A percentile compares a stretch with the other conserved stretches of the same genome.
phyloP scores from a whole-genome alignment of 495 filamentous ascomycete genomes.

The Hypoxylon lenormandii region DNA sequence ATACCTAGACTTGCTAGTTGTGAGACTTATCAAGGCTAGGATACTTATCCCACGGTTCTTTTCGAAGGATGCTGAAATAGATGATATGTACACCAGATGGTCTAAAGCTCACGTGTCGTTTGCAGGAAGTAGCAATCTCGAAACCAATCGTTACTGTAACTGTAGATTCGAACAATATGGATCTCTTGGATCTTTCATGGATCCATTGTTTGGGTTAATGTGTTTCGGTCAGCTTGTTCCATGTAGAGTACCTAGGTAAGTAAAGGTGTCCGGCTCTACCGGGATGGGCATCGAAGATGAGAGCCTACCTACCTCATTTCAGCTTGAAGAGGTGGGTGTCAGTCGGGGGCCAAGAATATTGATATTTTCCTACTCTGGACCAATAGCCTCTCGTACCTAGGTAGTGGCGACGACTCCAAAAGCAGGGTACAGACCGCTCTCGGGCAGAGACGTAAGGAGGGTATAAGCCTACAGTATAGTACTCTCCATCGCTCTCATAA shows the following conservation, averaged over 20 bases:
- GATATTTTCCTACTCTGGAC: background rate
- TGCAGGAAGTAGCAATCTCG: background rate
- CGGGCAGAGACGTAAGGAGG: too few species aligned
- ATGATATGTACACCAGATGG: slow-evolving; percentile 1
- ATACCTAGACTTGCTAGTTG: slow-evolving; percentile 21
- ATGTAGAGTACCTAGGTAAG: slow-evolving; percentile 20
- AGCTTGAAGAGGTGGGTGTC: background rate
- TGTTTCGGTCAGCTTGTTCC: slow-evolving; percentile 33
- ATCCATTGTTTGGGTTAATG: slow-evolving; percentile 11
- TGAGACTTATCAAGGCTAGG: slow-evolving; percentile 18
- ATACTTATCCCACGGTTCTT: slow-evolving; percentile 8
- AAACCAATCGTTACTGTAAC: slow-evolving; percentile 24
- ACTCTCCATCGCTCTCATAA: too few species aligned
- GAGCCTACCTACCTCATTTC: background rate
- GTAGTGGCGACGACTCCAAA: background rate
- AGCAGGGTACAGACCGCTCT: background rate
- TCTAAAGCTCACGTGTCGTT: slow-evolving; percentile 12
- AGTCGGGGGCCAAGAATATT: background rate
- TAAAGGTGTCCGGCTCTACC: slow-evolving; percentile 11
- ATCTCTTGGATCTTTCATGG: slow-evolving; percentile 15
- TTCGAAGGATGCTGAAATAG: slow-evolving; percentile 18
- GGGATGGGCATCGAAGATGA: background rate
- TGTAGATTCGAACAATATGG: slow-evolving; percentile 15
- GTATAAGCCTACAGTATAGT: too few species aligned
- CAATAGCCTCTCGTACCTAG: too few species aligned